These are phyloP conservation scores for Trichosporon ovoides DNA, from an alignment of 1,284 basidiomycete genomes.

Conservation along the genomic window DNA sequence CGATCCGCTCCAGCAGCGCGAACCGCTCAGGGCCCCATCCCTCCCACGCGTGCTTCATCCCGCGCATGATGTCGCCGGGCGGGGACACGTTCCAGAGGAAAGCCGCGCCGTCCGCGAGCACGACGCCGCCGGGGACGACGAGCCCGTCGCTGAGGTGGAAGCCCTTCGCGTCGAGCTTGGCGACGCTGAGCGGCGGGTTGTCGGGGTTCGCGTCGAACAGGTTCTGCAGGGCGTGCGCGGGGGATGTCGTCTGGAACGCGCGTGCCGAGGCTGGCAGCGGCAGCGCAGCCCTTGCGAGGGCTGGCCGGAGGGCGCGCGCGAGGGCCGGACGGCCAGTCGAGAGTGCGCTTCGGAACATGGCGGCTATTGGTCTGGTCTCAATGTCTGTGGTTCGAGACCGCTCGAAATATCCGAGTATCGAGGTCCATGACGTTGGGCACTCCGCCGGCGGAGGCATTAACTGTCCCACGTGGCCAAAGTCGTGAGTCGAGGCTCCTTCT, in stretches of 20 bases:
- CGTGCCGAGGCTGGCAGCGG: too few relatives aligned
- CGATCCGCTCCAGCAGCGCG: slow-evolving; percentile 69
- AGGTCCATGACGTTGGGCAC: not conserved
- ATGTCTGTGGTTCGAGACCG: not conserved
- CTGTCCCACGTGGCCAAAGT: not conserved
- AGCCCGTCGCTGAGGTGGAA: slow-evolving; percentile 58
- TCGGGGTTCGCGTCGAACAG: slow-evolving; percentile 28
- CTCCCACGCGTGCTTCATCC: slow-evolving; percentile 42
- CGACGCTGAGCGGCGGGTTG: slow-evolving; percentile 31
- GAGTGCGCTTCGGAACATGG: not conserved
- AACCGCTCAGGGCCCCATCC: slow-evolving; percentile 70
- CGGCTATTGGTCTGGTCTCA: not conserved
- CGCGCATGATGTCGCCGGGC: slow-evolving; percentile 50
- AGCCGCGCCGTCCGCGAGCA: slow-evolving; percentile 80
- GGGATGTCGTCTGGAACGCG: slow-evolving; percentile 8
- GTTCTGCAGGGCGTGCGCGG: slow-evolving; percentile 20
- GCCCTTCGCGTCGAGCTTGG: slow-evolving; percentile 41
- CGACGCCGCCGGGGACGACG: slow-evolving; percentile 65
- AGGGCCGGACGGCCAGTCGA: too few relatives aligned
- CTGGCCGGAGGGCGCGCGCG: not conserved
- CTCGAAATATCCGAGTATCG: not conserved
- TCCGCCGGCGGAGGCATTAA: not conserved
- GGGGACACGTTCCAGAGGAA: slow-evolving; percentile 83
- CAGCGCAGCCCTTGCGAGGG: too few relatives aligned
- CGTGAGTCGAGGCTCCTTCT: not conserved